A percentile compares a stretch with the other conserved stretches of the same genome.
These are phyloP conservation scores for Oryza glaberrima DNA, from an alignment of 176 grass and related monocot species.

Conservation along the genomic window DNA sequence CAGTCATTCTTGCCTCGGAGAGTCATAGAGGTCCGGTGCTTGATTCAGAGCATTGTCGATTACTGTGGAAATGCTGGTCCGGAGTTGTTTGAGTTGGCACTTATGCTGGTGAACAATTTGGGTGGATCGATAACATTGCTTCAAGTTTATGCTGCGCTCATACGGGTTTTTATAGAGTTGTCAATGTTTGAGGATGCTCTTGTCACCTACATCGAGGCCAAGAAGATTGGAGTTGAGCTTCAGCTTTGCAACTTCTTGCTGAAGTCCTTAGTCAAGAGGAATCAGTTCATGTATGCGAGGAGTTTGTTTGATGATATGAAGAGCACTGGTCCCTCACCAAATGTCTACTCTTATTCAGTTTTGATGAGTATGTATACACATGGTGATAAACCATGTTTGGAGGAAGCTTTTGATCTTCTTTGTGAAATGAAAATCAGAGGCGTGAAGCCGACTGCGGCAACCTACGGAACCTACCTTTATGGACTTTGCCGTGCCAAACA, in stretches of 20 bases:
- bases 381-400: slow-evolving; percentile 50
- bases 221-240: slow-evolving; percentile 55
- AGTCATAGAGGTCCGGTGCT: slow-evolving; percentile 47
- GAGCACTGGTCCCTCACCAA: slow-evolving; percentile 51
- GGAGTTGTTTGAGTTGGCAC: slow-evolving; percentile 54
- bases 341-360: slow-evolving; percentile 69
- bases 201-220: slow-evolving; percentile 54
- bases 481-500: slow-evolving; percentile 56
- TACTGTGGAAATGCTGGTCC: slow-evolving; percentile 53
- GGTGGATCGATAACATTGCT: slow-evolving; percentile 52
- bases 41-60: slow-evolving; percentile 52
- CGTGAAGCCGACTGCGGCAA: slow-evolving; percentile 56
- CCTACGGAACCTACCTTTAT: slow-evolving; percentile 62
- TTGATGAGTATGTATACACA: slow-evolving; percentile 66
- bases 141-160: slow-evolving; percentile 54
- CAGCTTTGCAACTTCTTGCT: slow-evolving; percentile 72
- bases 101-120: slow-evolving; percentile 47
- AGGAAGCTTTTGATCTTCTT: slow-evolving; percentile 63
- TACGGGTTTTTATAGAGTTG: slow-evolving; percentile 48
- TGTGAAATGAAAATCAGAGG: slow-evolving; percentile 56
- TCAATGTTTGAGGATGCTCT: slow-evolving; percentile 64
- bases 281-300: slow-evolving; percentile 44
- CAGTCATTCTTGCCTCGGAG: slow-evolving; percentile 34
- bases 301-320: slow-evolving; percentile 77
- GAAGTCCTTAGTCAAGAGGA: slow-evolving; percentile 56